Base-by-base conservation (phyloP, 768 basidiomycete genomes). In the Chiua virens region DNA sequence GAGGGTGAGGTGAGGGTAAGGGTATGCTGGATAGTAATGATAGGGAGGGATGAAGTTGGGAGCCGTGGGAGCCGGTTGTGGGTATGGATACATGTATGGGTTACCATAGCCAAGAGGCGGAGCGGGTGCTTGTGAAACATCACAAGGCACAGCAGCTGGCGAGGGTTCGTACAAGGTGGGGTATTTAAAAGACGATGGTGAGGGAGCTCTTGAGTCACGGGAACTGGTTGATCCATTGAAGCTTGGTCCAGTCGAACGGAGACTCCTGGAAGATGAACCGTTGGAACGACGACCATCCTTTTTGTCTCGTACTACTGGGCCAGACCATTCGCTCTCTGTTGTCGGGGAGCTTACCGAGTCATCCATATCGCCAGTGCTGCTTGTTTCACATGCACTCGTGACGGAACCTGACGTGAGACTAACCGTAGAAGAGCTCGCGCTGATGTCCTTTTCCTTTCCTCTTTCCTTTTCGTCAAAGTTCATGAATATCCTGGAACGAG, bases 401-500 rank as follows among this genome's bases (percentile, higher is more conserved):
- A 81, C 80, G 34, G 86, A 89, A 46, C 82, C 83, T 4, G 84
- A 87, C 2, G 83, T 78, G 47, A 86, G 76, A 58, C 87, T 87
- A 42, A 84, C 72, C 20, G 86, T 82, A 8, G 89, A 89, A 9
- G 88, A 89, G 62, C 86, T 87, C 8, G 87, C 82, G 64, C 82
- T 90, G 70, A 84, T 76, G 56, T 87, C 85, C 59, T 85, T 86
- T 49, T 79, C 81, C 64, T 85, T 83, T 50, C 80, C 81, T 64
- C 83, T 85, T 60, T 73, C 75, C 57, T 77, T 81, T 49, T 88
- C 87, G 64, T 89, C 79, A 57, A 91, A 89, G 56, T 72, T 85
- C 81, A 89, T 86, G 72, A 93, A 93, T 57, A 93, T 93, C 49
- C 91, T 81, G 34, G 83, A 86, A 41, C 92, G 82, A 25, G 91